These are phyloP conservation scores for Acanthochlamys bracteata DNA, from an alignment of 106 monocot species.

Conservation along the genomic window DNA sequence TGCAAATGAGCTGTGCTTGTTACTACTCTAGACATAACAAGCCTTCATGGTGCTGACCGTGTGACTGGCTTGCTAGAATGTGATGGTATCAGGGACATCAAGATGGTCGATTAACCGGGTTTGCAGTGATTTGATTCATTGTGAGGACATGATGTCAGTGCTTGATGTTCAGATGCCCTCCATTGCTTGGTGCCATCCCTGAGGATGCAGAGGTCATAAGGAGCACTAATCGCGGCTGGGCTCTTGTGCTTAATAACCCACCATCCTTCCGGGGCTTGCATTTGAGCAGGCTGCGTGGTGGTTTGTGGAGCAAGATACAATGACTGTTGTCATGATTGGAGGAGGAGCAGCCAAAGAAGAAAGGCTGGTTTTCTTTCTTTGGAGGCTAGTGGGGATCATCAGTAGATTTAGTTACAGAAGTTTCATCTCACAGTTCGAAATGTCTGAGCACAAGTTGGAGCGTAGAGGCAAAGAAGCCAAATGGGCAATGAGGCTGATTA, in stretches of 20 bases:
- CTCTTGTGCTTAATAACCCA: slow-evolving; percentile 71
- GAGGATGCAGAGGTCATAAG: slow-evolving; percentile 89
- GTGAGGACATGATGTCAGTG: slow-evolving; percentile 98
- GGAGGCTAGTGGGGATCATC: slow-evolving; percentile 31
- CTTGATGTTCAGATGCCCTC: slow-evolving; percentile 89
- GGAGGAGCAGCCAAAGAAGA: slow-evolving; percentile 64
- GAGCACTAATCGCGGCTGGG: slow-evolving; percentile 86
- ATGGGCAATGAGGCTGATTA: no score
- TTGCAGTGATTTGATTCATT: slow-evolving; percentile 61
- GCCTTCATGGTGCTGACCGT: slow-evolving; percentile 80
- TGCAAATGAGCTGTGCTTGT: slow-evolving; percentile 81
- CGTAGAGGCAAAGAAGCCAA: no score
- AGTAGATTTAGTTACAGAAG: no score
- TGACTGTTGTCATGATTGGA: slow-evolving; percentile 89
- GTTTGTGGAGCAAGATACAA: slow-evolving; percentile 84
- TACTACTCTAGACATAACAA: slow-evolving; percentile 90
- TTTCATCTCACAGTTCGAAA: no score
- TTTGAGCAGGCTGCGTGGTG: slow-evolving; percentile 97
- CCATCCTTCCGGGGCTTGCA: slow-evolving; percentile 75
- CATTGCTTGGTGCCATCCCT: slow-evolving; percentile 78
- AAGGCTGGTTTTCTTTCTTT: slow-evolving; percentile 90
- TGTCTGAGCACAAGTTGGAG: no score
- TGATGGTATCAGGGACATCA: slow-evolving; percentile 87
- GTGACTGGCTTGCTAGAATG: slow-evolving; percentile 90
- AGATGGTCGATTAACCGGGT: slow-evolving; percentile 93